Percentiles rank a stretch among this genome's conserved stretches.
phyloP scores from a whole-genome alignment of 2,329 filamentous ascomycete genomes.

The Xylariales sp. region DNA sequence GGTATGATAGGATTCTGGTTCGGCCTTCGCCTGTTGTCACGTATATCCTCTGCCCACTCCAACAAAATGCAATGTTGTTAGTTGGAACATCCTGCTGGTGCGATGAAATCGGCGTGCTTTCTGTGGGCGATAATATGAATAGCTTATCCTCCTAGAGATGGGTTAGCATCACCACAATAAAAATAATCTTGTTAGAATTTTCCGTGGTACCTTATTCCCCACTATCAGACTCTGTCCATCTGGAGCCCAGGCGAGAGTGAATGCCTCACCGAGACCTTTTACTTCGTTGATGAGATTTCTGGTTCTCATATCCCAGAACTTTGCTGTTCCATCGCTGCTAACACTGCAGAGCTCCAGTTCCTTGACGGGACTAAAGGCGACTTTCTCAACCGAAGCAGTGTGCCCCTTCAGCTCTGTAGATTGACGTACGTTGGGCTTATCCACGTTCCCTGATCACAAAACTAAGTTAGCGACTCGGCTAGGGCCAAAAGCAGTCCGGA shows the following conservation, averaged over 20 bases:
- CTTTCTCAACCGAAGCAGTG: conserved; percentile 62
- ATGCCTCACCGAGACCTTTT: conserved; percentile 60
- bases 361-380: conserved; percentile 73
- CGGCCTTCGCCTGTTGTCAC: conserved; percentile 67
- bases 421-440: conserved; percentile 67
- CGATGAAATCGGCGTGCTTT: conserved; percentile 49
- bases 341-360: conserved; percentile 75
- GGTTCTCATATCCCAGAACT: conserved; percentile 76
- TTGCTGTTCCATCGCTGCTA: conserved; percentile 68
- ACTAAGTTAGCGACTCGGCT: neutral
- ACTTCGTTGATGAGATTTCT: conserved; percentile 68
- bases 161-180: too few species aligned
- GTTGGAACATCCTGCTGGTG: conserved; percentile 61
- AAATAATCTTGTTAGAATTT: too few species aligned
- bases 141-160: conserved; percentile 61
- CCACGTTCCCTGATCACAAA: conserved; percentile 59
- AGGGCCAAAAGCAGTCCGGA: too few species aligned
- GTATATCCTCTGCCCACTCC: conserved; percentile 67
- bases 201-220: conserved; percentile 68
- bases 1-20: conserved; percentile 66
- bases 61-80: conserved; percentile 72
- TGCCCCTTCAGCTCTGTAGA: conserved; percentile 73
- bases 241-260: conserved; percentile 70
- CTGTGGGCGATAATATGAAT: conserved; percentile 57
- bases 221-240: conserved; percentile 67